phyloP scores from a whole-genome alignment of 257 asterid genomes.

The Leonotis leonurus region DNA sequence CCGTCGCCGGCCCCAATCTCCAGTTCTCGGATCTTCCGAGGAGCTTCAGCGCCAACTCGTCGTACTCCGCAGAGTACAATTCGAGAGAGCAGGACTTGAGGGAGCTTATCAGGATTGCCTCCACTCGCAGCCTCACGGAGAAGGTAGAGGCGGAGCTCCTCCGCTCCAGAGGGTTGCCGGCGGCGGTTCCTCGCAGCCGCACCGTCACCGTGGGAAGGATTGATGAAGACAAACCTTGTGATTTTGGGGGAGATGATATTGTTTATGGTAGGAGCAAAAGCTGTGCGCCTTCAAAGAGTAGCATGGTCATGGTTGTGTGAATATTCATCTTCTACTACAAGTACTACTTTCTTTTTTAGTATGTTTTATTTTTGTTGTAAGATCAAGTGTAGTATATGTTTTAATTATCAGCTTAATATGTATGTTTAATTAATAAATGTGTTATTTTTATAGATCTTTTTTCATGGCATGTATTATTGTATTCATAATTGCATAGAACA shows the following conservation, averaged over 20 bases:
- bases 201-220: slow-evolving; percentile 44
- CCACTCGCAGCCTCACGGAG: slow-evolving; percentile 23
- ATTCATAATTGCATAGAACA: no score
- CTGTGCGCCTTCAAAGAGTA: slow-evolving; percentile 19
- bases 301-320: slow-evolving; percentile 15
- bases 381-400: no score
- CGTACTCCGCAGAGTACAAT: not conserved
- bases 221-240: slow-evolving; percentile 53
- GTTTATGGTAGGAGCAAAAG: slow-evolving; percentile 38
- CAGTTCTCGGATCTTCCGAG: slow-evolving; percentile 17
- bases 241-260: slow-evolving; percentile 25
- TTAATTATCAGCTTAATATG: no score
- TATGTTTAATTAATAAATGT: no score
- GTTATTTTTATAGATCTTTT: no score
- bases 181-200: slow-evolving; percentile 31
- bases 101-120: slow-evolving; percentile 43
- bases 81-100: slow-evolving; percentile 30
- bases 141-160: slow-evolving; percentile 18
- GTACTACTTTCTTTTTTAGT: not conserved
- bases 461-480: no score
- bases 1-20: slow-evolving; percentile 31
- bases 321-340: not conserved
- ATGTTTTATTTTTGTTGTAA: not conserved
- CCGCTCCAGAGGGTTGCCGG: not conserved
- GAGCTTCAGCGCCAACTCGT: slow-evolving; percentile 31